Evolutionary conservation across 192 early-diverging fungal genomes (phyloP), one percentile per base, ranked within the genome.

Genomic region (Diversispora epigaea): DNA sequence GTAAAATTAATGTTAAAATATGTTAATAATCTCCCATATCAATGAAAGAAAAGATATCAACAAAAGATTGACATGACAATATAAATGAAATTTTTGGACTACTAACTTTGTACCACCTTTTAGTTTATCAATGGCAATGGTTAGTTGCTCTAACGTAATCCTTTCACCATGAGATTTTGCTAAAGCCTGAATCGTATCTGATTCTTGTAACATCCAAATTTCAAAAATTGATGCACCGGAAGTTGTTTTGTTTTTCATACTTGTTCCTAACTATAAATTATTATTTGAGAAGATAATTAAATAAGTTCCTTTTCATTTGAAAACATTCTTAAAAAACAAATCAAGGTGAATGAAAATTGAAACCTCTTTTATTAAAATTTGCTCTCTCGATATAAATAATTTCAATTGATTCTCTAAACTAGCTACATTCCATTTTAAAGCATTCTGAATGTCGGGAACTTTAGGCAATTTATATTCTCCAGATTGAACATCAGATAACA

Each of bases 141-240:
- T 19, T 15, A 86, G 80, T 78, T 90, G 83, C 69, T 93, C 90
- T 41, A 91, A 77, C 43, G 75, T 75, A 25, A 91, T 83, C 32
- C 90, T 81, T 71, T 92, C 89, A 54, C 91, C 91, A 68, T 84
- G 88, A 25, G 91, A 85, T 49, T 84, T 80, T 32, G 90, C 88
- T 8, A 87, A 73, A 15, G 85, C 84, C 78, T 93, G 91, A 65
- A 93, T 89, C 0, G 80, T 78, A 57, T 93, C 90, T 22, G 87
- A 89, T 77, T 93, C 88, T 77, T 91, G 84, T 58, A 79, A 77
- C 91, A 93, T 93, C 91, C 91, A 93, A 25, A 90, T 86, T 52
- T 92, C 88, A 78, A 91, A 93, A 67, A 92, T 62, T 5, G 72
- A 54, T 62, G 82, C 70, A 54, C 87, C 88, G 22, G 68, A 63